phyloP scores from a whole-genome alignment of 2,329 filamentous ascomycete genomes.

The Fusarium sp. region DNA sequence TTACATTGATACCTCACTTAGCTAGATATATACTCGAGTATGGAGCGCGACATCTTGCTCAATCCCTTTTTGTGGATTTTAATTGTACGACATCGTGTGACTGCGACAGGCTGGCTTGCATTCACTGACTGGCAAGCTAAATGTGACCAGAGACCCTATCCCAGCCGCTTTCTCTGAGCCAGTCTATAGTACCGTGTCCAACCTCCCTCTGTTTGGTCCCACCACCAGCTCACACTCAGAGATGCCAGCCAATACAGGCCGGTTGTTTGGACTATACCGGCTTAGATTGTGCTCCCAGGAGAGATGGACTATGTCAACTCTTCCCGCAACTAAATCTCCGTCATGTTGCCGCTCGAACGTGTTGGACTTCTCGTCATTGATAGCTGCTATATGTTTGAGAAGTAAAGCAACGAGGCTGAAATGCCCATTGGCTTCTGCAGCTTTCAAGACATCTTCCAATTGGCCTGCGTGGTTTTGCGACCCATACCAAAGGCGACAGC shows the following conservation, averaged over 20 bases:
- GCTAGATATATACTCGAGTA: neutral
- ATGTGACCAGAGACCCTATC: neutral
- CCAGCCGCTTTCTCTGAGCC: neutral
- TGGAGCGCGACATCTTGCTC: too few relatives aligned
- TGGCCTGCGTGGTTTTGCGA: neutral
- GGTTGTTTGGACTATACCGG: neutral
- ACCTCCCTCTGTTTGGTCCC: neutral
- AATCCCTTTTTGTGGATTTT: neutral
- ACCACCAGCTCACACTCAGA: neutral
- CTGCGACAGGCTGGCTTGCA: neutral
- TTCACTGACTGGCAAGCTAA: too few relatives aligned
- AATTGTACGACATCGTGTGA: neutral
- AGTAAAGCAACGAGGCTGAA: neutral
- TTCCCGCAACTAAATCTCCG: neutral
- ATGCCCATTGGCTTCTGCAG: neutral
- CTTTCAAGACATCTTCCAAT: neutral
- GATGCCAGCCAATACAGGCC: neutral
- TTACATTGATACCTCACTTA: neutral
- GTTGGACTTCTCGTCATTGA: neutral
- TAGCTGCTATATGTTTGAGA: neutral
- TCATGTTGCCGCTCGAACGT: neutral
- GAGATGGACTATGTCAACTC: neutral
- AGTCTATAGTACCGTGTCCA: neutral
- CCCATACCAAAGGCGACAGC: neutral
- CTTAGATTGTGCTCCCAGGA: neutral